Evolutionary conservation across 139 green algal genomes (phyloP), one percentile per base, ranked within the genome.

Genomic region (Chlamydomonas sp.): DNA sequence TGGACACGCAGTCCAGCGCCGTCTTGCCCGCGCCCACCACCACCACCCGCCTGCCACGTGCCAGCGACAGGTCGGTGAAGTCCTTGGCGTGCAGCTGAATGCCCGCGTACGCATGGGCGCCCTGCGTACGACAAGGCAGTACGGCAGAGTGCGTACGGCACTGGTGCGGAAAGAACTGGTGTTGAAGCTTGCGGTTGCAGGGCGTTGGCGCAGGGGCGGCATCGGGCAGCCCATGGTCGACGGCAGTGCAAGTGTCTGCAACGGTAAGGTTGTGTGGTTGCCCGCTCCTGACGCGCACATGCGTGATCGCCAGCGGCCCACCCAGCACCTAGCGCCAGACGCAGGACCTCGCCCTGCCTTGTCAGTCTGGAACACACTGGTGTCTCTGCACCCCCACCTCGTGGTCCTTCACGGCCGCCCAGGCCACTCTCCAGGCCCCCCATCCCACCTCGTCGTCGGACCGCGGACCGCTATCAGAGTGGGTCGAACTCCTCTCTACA

Each of bases 11-110:
- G 74, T 92, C 89, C 67, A 90, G 17, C 0, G 80, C 89, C 1
- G 80, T 88, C 68, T 89, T 89, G 75, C 89, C 89, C 4, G 78
- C 79, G 1, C 89, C 84, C 66, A 90, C 89, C 4, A 92, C 72
- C 17, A 90, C 74, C n/a, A 92, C 89, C 12, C 71, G 77, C 61
- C 67, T 69, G 12, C 83, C 83, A 5, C 64, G 80, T 4, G 76
- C 78, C 15, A 85, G 31, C 4, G 69, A 66, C 15, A 82, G 49
- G 78, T 89, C 78, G 49, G 62, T 67, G 67, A 85, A 89, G 85
- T 86, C 78, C 72, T 86, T 86, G 62, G 78, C 79, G 86, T 86
- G 79, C 62, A 86, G 66, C 63, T 81, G 74, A 57, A 90, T 80
- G 18, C 86, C 86, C 31, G 71, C 63, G 49, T 80, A 86, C 4